phyloP scores from a whole-genome alignment of 164 flowering plant species.

The Liquidambar formosana region DNA sequence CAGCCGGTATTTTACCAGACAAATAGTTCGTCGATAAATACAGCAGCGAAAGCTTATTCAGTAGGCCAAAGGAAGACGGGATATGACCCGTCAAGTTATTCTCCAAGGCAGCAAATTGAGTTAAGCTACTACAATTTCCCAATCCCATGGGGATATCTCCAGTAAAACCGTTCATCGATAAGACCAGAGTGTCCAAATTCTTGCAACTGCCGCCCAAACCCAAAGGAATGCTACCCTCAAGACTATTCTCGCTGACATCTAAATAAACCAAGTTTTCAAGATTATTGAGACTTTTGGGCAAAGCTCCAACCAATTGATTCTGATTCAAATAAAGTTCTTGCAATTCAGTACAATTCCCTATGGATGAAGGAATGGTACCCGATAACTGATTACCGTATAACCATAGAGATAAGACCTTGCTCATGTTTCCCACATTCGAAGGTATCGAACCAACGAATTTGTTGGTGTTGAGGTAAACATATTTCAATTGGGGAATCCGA shows the following conservation, averaged over 20 bases:
- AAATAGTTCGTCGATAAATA: conserved; percentile 52
- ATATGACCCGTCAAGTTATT: conserved; percentile 54
- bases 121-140: conserved; percentile 61
- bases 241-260: conserved; percentile 40
- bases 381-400: conserved; percentile 45
- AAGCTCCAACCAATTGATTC: conserved; percentile 44
- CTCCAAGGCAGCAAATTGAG: conserved; percentile 29
- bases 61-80: conserved; percentile 65
- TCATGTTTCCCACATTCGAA: conserved; percentile 44
- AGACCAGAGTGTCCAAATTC: conserved; percentile 36
- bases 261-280: conserved; percentile 39
- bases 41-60: conserved; percentile 37
- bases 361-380: conserved; percentile 49
- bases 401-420: conserved; percentile 30
- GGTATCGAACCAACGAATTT: conserved; percentile 57
- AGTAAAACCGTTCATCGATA: conserved; percentile 52
- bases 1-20: conserved; percentile 64
- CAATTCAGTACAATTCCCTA: conserved; percentile 57
- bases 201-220: conserved; percentile 41
- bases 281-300: conserved; percentile 49
- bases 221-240: conserved; percentile 49
- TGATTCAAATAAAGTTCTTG: conserved; percentile 35
- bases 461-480: conserved; percentile 41
- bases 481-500: conserved; percentile 33
- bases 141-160: conserved; percentile 54